Percentiles rank a stretch among this genome's conserved stretches.
Evolutionary conservation across 768 basidiomycete genomes (phyloP).

Genomic region (Lactarius tabidus): DNA sequence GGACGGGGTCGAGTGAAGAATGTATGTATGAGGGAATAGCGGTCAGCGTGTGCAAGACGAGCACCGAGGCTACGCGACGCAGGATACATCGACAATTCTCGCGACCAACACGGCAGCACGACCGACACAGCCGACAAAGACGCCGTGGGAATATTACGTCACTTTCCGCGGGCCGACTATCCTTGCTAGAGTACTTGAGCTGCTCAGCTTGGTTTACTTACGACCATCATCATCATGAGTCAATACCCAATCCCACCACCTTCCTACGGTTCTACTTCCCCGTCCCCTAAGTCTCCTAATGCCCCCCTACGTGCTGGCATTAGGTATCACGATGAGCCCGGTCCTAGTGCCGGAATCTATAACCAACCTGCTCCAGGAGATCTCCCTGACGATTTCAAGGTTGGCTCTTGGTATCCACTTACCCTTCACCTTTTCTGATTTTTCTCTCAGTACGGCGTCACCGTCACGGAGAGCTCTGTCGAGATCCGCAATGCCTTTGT

Average conservation of each 20-base stretch:
- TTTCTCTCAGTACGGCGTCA: constrained; percentile 63
- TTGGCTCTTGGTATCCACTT: constrained; percentile 31
- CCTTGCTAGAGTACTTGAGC: neutral
- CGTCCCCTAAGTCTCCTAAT: constrained; percentile 35
- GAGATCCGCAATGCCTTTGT: constrained; percentile 85
- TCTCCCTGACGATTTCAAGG: constrained; percentile 93
- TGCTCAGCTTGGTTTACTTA: neutral
- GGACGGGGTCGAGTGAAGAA: constrained; percentile 25
- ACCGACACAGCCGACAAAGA: neutral
- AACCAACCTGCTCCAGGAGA: constrained; percentile 74
- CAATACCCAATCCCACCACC: constrained; percentile 59
- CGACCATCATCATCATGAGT: constrained; percentile 27
- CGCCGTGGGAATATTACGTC: constrained; percentile 13
- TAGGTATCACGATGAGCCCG: constrained; percentile 29
- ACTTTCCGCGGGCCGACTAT: neutral
- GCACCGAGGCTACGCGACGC: constrained; percentile 14
- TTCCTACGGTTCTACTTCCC: constrained; percentile 45
- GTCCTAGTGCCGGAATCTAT: constrained; percentile 49
- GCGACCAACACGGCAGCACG: too few species aligned
- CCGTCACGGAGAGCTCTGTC: constrained; percentile 68
- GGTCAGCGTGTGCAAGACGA: constrained; percentile 22
- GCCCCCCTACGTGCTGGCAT: constrained; percentile 54
- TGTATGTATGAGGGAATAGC: constrained; percentile 28
- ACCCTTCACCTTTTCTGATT: constrained; percentile 22
- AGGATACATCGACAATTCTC: constrained; percentile 4